Percentiles rank a stretch among this genome's conserved stretches.
Conservation (phyloP, 1,139 yeast species). For the Magnusiomyces fungicola region DNA sequence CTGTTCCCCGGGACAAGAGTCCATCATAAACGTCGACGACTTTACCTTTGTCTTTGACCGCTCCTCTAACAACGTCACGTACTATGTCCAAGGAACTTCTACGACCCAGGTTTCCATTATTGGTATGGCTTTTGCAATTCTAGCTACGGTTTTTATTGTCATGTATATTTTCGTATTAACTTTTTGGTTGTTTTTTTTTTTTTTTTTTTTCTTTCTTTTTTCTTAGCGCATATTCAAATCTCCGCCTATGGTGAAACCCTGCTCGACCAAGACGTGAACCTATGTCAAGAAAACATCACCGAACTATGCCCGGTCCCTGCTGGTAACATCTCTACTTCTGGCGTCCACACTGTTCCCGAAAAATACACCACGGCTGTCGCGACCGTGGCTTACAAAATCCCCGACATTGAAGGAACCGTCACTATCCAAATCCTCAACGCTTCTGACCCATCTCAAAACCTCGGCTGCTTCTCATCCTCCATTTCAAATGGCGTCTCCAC, state of each 20-base stretch:
- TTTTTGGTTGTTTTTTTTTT: neutral
- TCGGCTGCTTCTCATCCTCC: slow-evolving; percentile 29
- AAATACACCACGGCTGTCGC: slow-evolving; percentile 25
- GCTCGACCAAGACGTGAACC: slow-evolving; percentile 23
- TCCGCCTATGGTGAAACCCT: slow-evolving; percentile 27
- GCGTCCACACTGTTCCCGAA: slow-evolving; percentile 26
- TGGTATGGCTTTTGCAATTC: slow-evolving; percentile 11
- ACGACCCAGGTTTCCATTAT: slow-evolving; percentile 18
- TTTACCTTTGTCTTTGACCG: slow-evolving; percentile 17
- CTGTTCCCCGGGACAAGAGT: slow-evolving; percentile 12
- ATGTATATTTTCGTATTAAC: neutral
- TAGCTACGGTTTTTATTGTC: neutral
- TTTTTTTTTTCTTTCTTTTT: neutral
- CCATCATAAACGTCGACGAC: slow-evolving; percentile 17
- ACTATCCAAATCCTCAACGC: slow-evolving; percentile 23
- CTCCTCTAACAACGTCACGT: slow-evolving; percentile 20
- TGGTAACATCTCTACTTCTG: slow-evolving; percentile 23
- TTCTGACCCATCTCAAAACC: slow-evolving; percentile 18
- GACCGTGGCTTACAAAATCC: slow-evolving; percentile 27
- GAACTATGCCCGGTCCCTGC: slow-evolving; percentile 29
- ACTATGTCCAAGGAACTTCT: slow-evolving; percentile 21
- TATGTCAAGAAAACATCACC: slow-evolving; percentile 24
- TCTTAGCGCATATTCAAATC: slow-evolving; percentile 21
- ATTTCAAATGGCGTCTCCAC: slow-evolving; percentile 30
- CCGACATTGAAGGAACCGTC: slow-evolving; percentile 30